Conservation (phyloP, 768 basidiomycete genomes). For the Suillus occidentalis region DNA sequence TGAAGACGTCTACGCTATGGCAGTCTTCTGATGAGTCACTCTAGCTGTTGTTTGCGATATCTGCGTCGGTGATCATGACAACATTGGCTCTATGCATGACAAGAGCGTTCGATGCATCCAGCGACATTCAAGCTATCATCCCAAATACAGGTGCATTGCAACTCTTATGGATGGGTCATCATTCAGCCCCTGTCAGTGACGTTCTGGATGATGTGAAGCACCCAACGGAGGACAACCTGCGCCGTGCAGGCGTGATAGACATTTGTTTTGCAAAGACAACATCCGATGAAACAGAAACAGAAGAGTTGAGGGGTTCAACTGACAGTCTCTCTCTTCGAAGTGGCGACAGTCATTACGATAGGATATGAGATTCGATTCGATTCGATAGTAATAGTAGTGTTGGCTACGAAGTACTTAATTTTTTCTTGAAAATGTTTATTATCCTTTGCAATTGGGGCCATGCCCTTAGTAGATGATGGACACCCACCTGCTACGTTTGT, state of each 20-base stretch:
- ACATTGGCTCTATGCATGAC: not conserved
- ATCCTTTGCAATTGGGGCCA: too few species aligned
- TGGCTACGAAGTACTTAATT: too few species aligned
- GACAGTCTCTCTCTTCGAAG: not conserved
- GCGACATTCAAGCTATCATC: not conserved
- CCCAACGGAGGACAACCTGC: slow-evolving; percentile 1
- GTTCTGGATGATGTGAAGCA: not conserved
- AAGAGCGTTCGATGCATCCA: not conserved
- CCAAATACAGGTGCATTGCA: not conserved
- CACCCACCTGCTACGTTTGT: too few species aligned
- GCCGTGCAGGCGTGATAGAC: slow-evolving; percentile 2
- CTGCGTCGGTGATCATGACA: slow-evolving; percentile 4
- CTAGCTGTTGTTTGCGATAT: slow-evolving; percentile 2
- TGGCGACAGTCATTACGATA: not conserved
- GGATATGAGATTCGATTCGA: too few species aligned
- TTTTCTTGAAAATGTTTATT: too few species aligned
- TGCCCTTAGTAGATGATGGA: too few species aligned
- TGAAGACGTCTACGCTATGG: not conserved
- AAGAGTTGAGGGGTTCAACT: not conserved
- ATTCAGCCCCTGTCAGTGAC: not conserved
- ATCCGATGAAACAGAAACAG: not conserved
- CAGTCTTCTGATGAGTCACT: not conserved
- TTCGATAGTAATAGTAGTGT: too few species aligned
- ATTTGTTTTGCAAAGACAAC: not conserved
- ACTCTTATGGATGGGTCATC: slow-evolving; percentile 3